A percentile compares a stretch with the other conserved stretches of the same genome.
These are phyloP conservation scores for Arthrobotrys musiformis DNA, from an alignment of 2,329 filamentous ascomycete genomes.

Conservation along the genomic window DNA sequence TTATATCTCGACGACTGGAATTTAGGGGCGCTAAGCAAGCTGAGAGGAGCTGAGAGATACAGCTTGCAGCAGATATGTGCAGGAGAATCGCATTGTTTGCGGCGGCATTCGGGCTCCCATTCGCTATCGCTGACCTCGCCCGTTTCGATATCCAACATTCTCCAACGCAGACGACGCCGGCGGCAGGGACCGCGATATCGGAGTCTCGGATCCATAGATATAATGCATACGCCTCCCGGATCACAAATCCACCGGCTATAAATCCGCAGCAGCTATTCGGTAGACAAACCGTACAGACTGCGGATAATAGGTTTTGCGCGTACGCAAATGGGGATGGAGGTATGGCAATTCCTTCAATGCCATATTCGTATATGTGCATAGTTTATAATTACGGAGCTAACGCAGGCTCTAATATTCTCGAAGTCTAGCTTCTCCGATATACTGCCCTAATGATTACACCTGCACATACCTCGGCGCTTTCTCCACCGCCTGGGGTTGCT, in stretches of 20 bases:
- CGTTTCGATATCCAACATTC: constrained; percentile 10
- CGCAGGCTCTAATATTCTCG: background rate
- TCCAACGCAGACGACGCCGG: constrained; percentile 23
- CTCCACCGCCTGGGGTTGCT: constrained; percentile 38
- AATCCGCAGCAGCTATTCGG: constrained; percentile 20
- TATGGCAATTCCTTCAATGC: constrained; percentile 5
- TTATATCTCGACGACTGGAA: background rate
- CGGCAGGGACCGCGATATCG: background rate
- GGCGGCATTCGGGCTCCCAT: background rate
- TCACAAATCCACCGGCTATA: constrained; percentile 17
- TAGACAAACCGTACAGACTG: background rate
- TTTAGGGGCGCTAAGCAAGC: background rate
- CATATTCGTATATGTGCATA: too few species aligned
- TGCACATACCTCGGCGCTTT: constrained; percentile 21
- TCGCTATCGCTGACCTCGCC: constrained; percentile 7
- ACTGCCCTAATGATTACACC: constrained; percentile 27
- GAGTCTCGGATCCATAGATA: constrained; percentile 4
- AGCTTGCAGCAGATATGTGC: background rate
- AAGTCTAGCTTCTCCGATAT: constrained; percentile 46
- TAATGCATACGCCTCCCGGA: constrained; percentile 20
- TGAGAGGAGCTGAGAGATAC: background rate
- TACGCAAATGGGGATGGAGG: constrained; percentile 40
- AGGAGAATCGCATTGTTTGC: background rate
- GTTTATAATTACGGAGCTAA: background rate
- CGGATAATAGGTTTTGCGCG: constrained; percentile 32